Conservation (phyloP, 2,329 filamentous ascomycete genomes). For the Paecilomyces niveus region DNA sequence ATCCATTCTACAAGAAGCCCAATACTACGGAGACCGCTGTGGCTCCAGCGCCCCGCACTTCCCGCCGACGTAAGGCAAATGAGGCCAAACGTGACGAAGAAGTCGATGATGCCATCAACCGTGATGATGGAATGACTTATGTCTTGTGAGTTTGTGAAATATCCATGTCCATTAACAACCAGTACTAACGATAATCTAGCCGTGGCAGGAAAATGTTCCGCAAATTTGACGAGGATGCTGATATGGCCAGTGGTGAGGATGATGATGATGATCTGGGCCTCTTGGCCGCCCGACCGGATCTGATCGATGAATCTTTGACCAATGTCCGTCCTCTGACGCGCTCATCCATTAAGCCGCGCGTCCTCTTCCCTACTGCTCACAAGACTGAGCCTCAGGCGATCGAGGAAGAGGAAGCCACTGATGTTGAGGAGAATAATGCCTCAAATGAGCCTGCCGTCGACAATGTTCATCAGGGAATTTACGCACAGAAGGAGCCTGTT, state of each 20-base stretch:
- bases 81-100: slow-evolving; percentile 24
- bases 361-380: slow-evolving; percentile 48
- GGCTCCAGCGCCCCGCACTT: slow-evolving; percentile 20
- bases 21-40: slow-evolving; percentile 18
- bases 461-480: slow-evolving; percentile 6
- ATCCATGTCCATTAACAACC: slow-evolving; percentile 2
- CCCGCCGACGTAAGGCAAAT: slow-evolving; percentile 31
- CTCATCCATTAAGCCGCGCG: slow-evolving; percentile 52
- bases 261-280: slow-evolving; percentile 35
- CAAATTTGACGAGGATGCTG: slow-evolving; percentile 42
- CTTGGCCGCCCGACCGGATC: slow-evolving; percentile 31
- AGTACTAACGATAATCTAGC: slow-evolving; percentile 33
- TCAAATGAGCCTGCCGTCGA: slow-evolving; percentile 11
- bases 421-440: slow-evolving; percentile 41
- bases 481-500: slow-evolving; percentile 12
- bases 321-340: slow-evolving; percentile 47
- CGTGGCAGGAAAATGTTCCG: slow-evolving; percentile 57
- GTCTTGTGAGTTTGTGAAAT: slow-evolving; percentile 48
- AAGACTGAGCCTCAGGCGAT: slow-evolving; percentile 28
- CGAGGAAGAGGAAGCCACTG: slow-evolving; percentile 49
- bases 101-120: slow-evolving; percentile 45
- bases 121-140: slow-evolving; percentile 54
- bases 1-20: slow-evolving; percentile 47
- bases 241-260: slow-evolving; percentile 31
- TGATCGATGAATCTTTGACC: slow-evolving; percentile 23